A percentile compares a stretch with the other conserved stretches of the same genome.
These are phyloP conservation scores for Microcyclospora tardicrescens DNA, from an alignment of 2,329 filamentous ascomycete species.

Conservation along the genomic window DNA sequence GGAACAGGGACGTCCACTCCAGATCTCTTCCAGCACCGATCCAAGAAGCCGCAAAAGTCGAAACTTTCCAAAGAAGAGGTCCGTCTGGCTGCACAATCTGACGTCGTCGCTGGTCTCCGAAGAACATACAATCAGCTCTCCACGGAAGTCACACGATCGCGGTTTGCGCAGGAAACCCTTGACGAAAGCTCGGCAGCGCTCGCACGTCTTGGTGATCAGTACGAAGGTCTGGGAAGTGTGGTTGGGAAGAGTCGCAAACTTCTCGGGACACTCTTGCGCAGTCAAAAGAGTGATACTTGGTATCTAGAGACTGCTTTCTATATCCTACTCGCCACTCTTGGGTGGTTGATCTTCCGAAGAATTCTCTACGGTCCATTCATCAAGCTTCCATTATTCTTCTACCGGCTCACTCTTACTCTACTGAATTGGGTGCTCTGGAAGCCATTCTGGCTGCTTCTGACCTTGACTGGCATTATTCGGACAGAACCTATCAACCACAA, in stretches of 20 bases:
- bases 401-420: slow-evolving; percentile 10
- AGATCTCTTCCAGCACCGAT: slow-evolving; percentile 25
- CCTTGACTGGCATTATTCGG: slow-evolving; percentile 38
- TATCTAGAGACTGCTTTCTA: slow-evolving; percentile 87
- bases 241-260: slow-evolving; percentile 62
- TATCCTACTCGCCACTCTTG: slow-evolving; percentile 61
- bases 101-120: slow-evolving; percentile 73
- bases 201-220: slow-evolving; percentile 66
- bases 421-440: slow-evolving; percentile 17
- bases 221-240: slow-evolving; percentile 65
- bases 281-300: slow-evolving; percentile 96
- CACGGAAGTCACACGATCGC: slow-evolving; percentile 68
- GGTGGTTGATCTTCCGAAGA: slow-evolving; percentile 76
- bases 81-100: slow-evolving; percentile 59
- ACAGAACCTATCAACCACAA: slow-evolving; percentile 7
- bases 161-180: slow-evolving; percentile 81
- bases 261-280: slow-evolving; percentile 64
- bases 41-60: slow-evolving; percentile 24
- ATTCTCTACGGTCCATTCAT: slow-evolving; percentile 79
- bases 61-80: slow-evolving; percentile 58
- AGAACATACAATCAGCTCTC: slow-evolving; percentile 80
- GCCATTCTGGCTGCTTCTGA: slow-evolving; percentile 35
- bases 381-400: slow-evolving; percentile 49
- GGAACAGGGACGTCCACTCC: slow-evolving; percentile 12
- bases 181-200: slow-evolving; percentile 73